A percentile compares a stretch with the other conserved stretches of the same genome.
phyloP scores from a whole-genome alignment of 2,329 filamentous ascomycete genomes.

The Paecilomyces sp. region DNA sequence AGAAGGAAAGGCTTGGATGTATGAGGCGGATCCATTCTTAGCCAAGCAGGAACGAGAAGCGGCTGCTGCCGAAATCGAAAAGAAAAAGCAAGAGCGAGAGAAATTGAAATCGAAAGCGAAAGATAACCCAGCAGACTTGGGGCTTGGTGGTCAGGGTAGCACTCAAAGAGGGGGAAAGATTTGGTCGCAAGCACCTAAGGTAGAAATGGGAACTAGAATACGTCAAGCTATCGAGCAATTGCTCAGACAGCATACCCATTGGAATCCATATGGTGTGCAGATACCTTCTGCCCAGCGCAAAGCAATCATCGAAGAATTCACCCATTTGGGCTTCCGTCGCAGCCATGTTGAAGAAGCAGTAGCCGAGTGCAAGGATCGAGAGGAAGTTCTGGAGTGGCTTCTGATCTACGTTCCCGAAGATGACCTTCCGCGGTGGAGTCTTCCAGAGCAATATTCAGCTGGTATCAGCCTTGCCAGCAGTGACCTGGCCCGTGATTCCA shows the following conservation, averaged over 20 bases:
- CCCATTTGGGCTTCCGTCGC: constrained; percentile 73
- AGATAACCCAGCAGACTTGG: constrained; percentile 55
- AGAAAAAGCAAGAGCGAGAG: constrained; percentile 67
- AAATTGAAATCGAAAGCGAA: constrained; percentile 56
- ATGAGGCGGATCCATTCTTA: constrained; percentile 89
- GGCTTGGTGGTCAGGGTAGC: constrained; percentile 23
- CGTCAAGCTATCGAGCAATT: constrained; percentile 72
- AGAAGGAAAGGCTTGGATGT: constrained; percentile 77
- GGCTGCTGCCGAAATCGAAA: constrained; percentile 66
- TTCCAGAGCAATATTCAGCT: constrained; percentile 86
- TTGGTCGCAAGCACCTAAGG: constrained; percentile 82
- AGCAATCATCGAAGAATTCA: constrained; percentile 64
- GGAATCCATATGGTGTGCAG: constrained; percentile 73
- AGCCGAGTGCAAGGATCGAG: constrained; percentile 78
- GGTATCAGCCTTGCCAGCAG: constrained; percentile 80
- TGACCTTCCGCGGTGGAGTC: constrained; percentile 83
- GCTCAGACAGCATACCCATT: constrained; percentile 69
- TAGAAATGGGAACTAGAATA: constrained; percentile 84
- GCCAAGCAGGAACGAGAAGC: constrained; percentile 73
- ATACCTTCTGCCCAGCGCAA: constrained; percentile 54
- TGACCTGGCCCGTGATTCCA: constrained; percentile 72
- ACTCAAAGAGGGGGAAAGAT: constrained; percentile 53
- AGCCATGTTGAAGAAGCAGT: constrained; percentile 87
- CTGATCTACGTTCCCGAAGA: constrained; percentile 96
- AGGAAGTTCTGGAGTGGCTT: constrained; percentile 92